These are phyloP conservation scores for Alternaria panax DNA, from an alignment of 2,329 filamentous ascomycete genomes.

Conservation along the genomic window DNA sequence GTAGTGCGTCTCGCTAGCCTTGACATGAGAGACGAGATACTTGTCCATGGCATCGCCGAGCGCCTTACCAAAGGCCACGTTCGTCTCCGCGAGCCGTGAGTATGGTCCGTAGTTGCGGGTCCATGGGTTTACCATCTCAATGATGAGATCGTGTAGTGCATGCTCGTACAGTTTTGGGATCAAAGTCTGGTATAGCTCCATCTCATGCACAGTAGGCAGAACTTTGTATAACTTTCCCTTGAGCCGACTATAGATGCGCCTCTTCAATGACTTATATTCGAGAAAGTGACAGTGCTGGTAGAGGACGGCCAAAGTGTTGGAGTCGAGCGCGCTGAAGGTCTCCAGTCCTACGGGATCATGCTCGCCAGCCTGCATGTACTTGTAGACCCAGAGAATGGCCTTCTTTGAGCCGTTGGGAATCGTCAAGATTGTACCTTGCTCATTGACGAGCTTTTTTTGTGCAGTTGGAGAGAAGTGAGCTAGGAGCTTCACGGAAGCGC, in stretches of 20 bases:
- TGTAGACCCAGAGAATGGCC: constrained; percentile 32
- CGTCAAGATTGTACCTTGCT: constrained; percentile 5
- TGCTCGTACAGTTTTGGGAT: constrained; percentile 17
- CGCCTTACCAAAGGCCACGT: constrained; percentile 9
- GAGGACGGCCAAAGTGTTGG: constrained; percentile 21
- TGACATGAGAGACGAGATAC: constrained; percentile 10
- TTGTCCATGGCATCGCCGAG: constrained; percentile 10
- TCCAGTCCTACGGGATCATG: constrained; percentile 6
- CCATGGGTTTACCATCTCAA: constrained; percentile 19
- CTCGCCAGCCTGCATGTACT: constrained; percentile 32
- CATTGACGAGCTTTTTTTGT: constrained; percentile 21
- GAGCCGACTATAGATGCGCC: constrained; percentile 16
- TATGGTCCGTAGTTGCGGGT: constrained; percentile 22
- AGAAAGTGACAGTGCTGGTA: constrained; percentile 27
- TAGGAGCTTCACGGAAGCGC: constrained; percentile 23
- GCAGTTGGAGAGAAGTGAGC: constrained; percentile 26
- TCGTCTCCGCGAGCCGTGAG: constrained; percentile 2
- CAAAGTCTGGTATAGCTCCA: constrained; percentile 11
- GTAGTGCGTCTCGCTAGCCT: constrained; percentile 16
- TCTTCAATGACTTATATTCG: constrained; percentile 19
- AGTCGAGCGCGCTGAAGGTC: constrained; percentile 20
- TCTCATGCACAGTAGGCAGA: constrained; percentile 17
- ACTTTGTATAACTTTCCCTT: constrained; percentile 5
- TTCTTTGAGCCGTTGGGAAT: constrained; percentile 26
- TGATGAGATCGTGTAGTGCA: constrained; percentile 7